Evolutionary conservation across 257 asterid genomes (phyloP).

Genomic region (Nicotiana tabacum): DNA sequence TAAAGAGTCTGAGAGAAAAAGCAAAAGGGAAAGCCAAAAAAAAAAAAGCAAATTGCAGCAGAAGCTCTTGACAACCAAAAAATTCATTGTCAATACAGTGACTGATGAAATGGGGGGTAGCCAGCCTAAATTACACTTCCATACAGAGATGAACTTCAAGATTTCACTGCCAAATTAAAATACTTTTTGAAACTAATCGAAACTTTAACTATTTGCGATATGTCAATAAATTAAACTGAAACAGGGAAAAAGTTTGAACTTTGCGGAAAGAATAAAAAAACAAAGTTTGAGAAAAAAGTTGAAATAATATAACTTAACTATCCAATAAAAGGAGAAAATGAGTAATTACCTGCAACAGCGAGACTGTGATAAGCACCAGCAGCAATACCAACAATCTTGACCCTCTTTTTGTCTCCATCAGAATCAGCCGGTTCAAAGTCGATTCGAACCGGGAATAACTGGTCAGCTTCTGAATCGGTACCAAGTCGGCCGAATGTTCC

Average conservation of each 20-base stretch:
- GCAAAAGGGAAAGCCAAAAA: too few species aligned
- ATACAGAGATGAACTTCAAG: not conserved
- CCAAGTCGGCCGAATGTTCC: slow-evolving; percentile 93
- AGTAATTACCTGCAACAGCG: slow-evolving; percentile 68
- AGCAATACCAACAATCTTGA: slow-evolving; percentile 64
- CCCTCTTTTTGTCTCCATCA: slow-evolving; percentile 22
- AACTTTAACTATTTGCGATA: not conserved
- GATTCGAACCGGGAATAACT: slow-evolving; percentile 41
- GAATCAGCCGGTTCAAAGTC: slow-evolving; percentile 37
- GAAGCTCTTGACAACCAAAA: not conserved
- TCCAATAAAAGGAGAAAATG: not conserved
- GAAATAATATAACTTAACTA: not conserved
- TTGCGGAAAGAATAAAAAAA: not conserved
- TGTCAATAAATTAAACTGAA: not conserved
- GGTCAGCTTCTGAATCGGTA: slow-evolving; percentile 65
- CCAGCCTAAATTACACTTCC: not conserved
- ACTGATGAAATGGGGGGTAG: not conserved
- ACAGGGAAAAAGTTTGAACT: not conserved
- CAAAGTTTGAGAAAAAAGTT: not conserved
- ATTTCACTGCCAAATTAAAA: not conserved
- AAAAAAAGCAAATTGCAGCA: not conserved
- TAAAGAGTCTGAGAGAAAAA: not conserved
- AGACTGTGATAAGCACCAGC: slow-evolving; percentile 95
- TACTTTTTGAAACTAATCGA: not conserved
- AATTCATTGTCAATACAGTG: not conserved